Evolutionary conservation across 2,329 filamentous ascomycete genomes (phyloP).

Genomic region (Apiospora rasikravindrae): DNA sequence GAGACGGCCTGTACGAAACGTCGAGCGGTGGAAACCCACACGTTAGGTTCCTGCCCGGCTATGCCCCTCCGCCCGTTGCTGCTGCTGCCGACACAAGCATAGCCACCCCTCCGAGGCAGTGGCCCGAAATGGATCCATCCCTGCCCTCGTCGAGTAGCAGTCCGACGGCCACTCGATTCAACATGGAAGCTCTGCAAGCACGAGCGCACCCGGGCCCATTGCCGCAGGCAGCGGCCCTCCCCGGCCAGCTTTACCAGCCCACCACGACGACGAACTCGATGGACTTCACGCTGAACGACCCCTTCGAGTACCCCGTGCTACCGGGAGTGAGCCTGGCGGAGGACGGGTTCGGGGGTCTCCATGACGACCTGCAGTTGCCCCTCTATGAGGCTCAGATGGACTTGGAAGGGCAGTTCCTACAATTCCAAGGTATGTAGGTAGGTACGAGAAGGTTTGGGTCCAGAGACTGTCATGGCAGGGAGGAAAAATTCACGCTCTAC

Average conservation of each 20-base stretch:
- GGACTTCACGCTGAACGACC: conserved; percentile 21
- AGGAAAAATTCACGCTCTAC: too few relatives aligned
- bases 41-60: not conserved
- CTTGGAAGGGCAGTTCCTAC: conserved; percentile 12
- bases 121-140: not conserved
- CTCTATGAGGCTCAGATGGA: conserved; percentile 29
- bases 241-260: not conserved
- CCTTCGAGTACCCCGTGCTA: conserved; percentile 23
- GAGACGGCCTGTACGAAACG: not conserved
- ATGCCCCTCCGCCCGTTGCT: not conserved
- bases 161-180: not conserved
- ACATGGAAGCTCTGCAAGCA: not conserved
- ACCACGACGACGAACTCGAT: not conserved
- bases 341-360: not conserved
- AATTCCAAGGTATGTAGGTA: not conserved
- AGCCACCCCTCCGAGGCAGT: not conserved
- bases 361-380: conserved; percentile 17
- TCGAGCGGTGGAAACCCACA: not conserved
- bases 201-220: not conserved
- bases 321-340: conserved; percentile 21
- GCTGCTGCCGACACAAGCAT: not conserved
- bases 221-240: not conserved
- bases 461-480: too few relatives aligned
- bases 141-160: not conserved
- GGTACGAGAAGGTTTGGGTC: too few relatives aligned